Conservation (phyloP, 2,329 filamentous ascomycete species). For the Chaetothyriales sp. region DNA sequence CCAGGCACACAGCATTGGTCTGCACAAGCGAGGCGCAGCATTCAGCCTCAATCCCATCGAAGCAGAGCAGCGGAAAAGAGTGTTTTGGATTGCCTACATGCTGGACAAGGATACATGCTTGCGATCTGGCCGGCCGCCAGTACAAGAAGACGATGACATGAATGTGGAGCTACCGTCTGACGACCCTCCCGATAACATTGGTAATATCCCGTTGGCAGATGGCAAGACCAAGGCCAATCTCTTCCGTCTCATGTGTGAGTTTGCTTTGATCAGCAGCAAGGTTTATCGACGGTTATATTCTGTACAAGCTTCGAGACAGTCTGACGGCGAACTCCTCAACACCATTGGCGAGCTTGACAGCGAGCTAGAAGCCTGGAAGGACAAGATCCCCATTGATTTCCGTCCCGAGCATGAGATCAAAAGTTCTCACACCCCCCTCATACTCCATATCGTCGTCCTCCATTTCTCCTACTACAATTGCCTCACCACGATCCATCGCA, state of each 20-base stretch:
- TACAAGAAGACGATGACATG: conserved; percentile 71
- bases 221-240: conserved; percentile 88
- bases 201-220: conserved; percentile 79
- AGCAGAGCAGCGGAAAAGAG: conserved; percentile 72
- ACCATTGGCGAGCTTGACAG: conserved; percentile 90
- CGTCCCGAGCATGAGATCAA: conserved; percentile 95
- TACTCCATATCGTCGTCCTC: conserved; percentile 82
- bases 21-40: conserved; percentile 82
- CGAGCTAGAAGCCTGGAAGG: conserved; percentile 89
- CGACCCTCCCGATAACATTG: conserved; percentile 79
- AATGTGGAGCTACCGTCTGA: conserved; percentile 90
- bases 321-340: conserved; percentile 81
- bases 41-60: conserved; percentile 91
- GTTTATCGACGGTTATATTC: conserved; percentile 91
- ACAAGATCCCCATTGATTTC: conserved; percentile 86
- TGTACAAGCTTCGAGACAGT: conserved; percentile 78
- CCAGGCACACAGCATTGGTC: conserved; percentile 79
- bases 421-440: conserved; percentile 79
- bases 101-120: conserved; percentile 61
- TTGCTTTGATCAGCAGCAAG: conserved; percentile 79
- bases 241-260: conserved; percentile 83
- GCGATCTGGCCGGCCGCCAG: conserved; percentile 54
- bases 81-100: conserved; percentile 64
- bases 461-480: conserved; percentile 98
- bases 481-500: conserved; percentile 90